Evolutionary conservation across 2,329 filamentous ascomycete species (phyloP), one percentile per base, ranked within the genome.

Genomic region (Neophaeococcomyces aloes): DNA sequence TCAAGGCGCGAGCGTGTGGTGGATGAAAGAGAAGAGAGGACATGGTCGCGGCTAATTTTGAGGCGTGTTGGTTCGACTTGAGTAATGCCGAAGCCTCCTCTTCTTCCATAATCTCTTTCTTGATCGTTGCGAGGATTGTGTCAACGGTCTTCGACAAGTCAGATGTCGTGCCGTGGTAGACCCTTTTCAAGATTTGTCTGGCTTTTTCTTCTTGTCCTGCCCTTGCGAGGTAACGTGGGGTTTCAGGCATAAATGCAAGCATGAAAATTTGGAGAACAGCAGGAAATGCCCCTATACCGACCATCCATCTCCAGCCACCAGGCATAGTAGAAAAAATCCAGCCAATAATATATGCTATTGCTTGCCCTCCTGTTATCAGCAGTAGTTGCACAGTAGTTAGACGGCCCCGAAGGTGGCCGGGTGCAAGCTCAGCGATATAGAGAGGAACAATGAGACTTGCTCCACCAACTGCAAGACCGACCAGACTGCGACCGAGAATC

Each of bases 281-380:
- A 0, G 89, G 89, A 19, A 82, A 49, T 7, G 83, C 83, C 1
- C 88, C 89, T 0, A 95, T 63, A 0, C 88, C 88, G 0, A 95
- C 87, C 76, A 94, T 88, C 80, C 84, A 93, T 38, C 86, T 72
- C 88, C 89, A 96, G 1, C 83, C 86, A 10, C 72, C 74, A 6
- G 54, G 47, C 6, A 74, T 71, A 4, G 78, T 73, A 36, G 68
- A 70, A 42, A 94, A 81, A 0, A 71, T 61, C 82, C 84, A 94
- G 1, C 89, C 89, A 5, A 87, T 66, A 1, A 93, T 60, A 61
- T 95, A 95, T 2, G 89, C 88, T 15, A 93, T 75, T 2, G 94
- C 84, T 64, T 95, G 88, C 0, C 89, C 89, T 8, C 84, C 69
- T 0, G 88, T 94, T 45, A 95, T 81, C 53, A 93, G 87, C 17